Evolutionary conservation across 73 alveolate species (phyloP), one percentile per base, ranked within the genome.

Genomic region (Paramecium sexaurelia): DNA sequence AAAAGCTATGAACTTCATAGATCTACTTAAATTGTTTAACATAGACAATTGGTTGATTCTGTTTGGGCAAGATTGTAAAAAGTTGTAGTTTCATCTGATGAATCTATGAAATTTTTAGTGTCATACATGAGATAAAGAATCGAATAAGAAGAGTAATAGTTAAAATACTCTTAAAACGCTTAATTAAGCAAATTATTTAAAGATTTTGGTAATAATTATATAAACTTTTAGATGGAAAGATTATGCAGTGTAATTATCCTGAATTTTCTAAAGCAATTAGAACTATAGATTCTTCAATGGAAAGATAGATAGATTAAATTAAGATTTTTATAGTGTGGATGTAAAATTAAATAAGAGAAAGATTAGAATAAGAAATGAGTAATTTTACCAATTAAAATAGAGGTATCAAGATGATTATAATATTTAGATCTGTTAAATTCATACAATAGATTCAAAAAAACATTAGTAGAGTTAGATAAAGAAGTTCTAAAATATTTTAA

Each of bases 291-390:
- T 43, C 43, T 20, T 13, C 40, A 9, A 29, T 29, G 19, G 90
- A 78, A 45, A 78, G 90, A 78, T 40, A 78, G 41, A 17, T 51
- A 24, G 90, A 78, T 39, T 39, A 45, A 43, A 37, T 78, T 78
- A 78, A 43, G 24, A 39, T 78, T 2, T 78, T 78, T 24, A 78
- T 39, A 2, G 45, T 24, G 5, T 78, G 90, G 90, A 78, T 78
- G 68, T 13, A 37, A 78, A 78, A 39, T 24, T 43, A 78, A 45
- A 78, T 32, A 40, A 78, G 90, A 78, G 90, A 78, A 45, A 78
- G 90, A 45, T 45, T 78, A 20, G 90, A 78, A 78, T 43, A 78
- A 45, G 90, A 78, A 45, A 78, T 78, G 90, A 45, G 13, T 43
- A 78, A 78, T 78, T 78, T 78, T 78, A 40, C 45, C 6, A 78